Evolutionary conservation across 306 rosid species (phyloP).

Genomic region (Lagenaria siceraria): DNA sequence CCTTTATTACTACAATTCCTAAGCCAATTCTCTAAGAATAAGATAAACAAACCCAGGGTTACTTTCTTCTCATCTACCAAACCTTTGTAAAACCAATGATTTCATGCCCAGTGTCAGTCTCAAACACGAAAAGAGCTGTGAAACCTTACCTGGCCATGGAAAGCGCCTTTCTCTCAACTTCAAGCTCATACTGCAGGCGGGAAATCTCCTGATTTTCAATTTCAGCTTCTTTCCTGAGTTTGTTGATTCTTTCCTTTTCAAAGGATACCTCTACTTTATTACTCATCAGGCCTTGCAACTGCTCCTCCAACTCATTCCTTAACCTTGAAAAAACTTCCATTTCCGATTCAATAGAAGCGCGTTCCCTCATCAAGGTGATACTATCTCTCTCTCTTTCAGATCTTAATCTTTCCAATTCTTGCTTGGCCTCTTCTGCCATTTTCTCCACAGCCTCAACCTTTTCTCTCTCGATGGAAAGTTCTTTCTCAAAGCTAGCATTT

Average conservation of each 20-base stretch:
- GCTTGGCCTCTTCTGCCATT: slow-evolving; percentile 84
- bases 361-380: slow-evolving; percentile 57
- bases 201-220: slow-evolving; percentile 63
- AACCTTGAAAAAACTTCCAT: slow-evolving; percentile 72
- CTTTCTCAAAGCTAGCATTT: slow-evolving; percentile 67
- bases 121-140: background rate
- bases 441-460: slow-evolving; percentile 67
- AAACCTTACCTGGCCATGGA: slow-evolving; percentile 89
- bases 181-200: slow-evolving; percentile 84
- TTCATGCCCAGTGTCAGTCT: background rate
- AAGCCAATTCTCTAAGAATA: background rate
- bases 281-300: slow-evolving; percentile 58
- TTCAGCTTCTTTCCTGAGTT: slow-evolving; percentile 78
- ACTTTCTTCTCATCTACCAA: background rate
- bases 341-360: slow-evolving; percentile 70
- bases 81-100: background rate
- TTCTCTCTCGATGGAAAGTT: slow-evolving; percentile 71
- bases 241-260: slow-evolving; percentile 70
- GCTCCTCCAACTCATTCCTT: slow-evolving; percentile 80
- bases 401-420: slow-evolving; percentile 68
- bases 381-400: slow-evolving; percentile 54
- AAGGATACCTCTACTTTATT: slow-evolving; percentile 64
- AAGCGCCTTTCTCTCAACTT: slow-evolving; percentile 93
- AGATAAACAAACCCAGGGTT: background rate
- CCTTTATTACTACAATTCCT: background rate